These are phyloP conservation scores for Myriosclerotinia duriaeana DNA, from an alignment of 2,329 filamentous ascomycete species.

Conservation along the genomic window DNA sequence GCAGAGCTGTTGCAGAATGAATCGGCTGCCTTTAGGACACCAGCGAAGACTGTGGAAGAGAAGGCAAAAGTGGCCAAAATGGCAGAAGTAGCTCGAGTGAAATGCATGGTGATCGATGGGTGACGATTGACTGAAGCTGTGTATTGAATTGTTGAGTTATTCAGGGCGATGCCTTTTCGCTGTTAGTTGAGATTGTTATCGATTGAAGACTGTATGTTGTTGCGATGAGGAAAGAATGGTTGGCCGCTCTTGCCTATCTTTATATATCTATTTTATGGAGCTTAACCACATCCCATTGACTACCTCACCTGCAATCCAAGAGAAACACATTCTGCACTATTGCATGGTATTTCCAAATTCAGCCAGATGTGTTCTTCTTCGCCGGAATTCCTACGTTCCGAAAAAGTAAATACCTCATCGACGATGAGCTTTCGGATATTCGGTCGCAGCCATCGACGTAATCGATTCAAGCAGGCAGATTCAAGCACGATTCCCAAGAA, in stretches of 20 bases:
- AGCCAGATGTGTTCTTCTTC: background rate
- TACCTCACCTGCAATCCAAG: background rate
- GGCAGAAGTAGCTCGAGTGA: constrained; percentile 10
- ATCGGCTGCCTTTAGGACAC: background rate
- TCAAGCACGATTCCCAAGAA: background rate
- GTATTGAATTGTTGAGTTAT: background rate
- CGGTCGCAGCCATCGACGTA: background rate
- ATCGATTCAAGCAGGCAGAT: background rate
- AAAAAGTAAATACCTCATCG: constrained; percentile 13
- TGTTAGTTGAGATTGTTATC: background rate
- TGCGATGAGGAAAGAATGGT: constrained; percentile 9
- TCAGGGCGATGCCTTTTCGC: background rate
- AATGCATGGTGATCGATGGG: constrained; percentile 12
- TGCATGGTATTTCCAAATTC: background rate
- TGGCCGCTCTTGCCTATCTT: constrained; percentile 5
- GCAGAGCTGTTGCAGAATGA: background rate
- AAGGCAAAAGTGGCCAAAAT: constrained; percentile 18
- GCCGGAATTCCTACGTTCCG: constrained; percentile 6
- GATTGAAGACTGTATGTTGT: constrained; percentile 14
- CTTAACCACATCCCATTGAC: background rate
- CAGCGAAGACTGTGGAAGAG: constrained; percentile 9
- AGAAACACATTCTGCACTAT: background rate
- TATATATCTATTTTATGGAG: constrained; percentile 5
- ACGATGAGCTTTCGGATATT: constrained; percentile 9
- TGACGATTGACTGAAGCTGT: background rate